A percentile compares a stretch with the other conserved stretches of the same genome.
These are phyloP conservation scores for Umbelopsis sp. DNA, from an alignment of 192 early-diverging fungal species.

Conservation along the genomic window DNA sequence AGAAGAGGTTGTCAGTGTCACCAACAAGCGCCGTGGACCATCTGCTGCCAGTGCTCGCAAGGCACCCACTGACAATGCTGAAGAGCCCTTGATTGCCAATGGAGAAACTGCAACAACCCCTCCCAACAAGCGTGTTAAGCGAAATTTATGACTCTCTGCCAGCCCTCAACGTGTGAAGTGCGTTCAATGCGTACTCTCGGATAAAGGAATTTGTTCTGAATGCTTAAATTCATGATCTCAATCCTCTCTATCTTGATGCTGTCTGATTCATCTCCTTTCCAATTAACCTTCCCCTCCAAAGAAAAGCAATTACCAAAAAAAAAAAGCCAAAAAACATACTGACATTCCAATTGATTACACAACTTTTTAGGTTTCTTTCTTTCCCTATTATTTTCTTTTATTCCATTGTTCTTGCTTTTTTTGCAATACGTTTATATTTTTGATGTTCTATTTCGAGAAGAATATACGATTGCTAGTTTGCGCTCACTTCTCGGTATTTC, in stretches of 20 bases:
- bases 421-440: too few relatives aligned
- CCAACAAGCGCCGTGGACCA: conserved; percentile 5
- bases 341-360: too few relatives aligned
- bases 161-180: conserved; percentile 6
- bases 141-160: conserved; percentile 13
- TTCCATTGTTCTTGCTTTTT: too few relatives aligned
- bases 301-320: too few relatives aligned
- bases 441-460: too few relatives aligned
- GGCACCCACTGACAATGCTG: background rate
- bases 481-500: too few relatives aligned
- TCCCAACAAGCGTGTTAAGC: conserved; percentile 13
- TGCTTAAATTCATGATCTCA: background rate
- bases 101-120: conserved; percentile 7
- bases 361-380: background rate
- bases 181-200: conserved; percentile 7
- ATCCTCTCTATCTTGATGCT: background rate
- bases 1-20: conserved; percentile 60
- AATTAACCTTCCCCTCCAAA: background rate
- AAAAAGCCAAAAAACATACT: too few relatives aligned
- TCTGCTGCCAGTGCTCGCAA: background rate
- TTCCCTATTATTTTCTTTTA: background rate
- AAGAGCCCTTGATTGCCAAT: background rate
- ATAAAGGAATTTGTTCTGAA: conserved; percentile 9
- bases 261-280: background rate
- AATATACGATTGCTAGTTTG: too few relatives aligned